Evolutionary conservation across 345 rosid species (phyloP), one percentile per base, ranked within the genome.

Genomic region (Psidium friedrichsthalianum): DNA sequence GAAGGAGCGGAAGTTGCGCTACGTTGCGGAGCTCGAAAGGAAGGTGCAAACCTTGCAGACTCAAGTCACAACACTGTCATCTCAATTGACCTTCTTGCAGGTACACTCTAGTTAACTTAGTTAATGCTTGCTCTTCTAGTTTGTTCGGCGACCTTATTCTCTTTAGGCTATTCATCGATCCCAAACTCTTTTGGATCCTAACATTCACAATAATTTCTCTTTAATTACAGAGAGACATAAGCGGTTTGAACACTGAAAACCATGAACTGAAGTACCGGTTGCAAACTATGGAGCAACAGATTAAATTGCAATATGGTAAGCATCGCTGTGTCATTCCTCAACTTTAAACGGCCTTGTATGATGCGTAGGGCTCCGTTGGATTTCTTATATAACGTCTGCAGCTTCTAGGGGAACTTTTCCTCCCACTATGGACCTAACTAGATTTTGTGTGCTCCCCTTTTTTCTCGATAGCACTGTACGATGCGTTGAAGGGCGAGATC

Each of bases 401-500:
- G 29, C 2, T 64, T 64, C 42, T 64, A 16, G 42, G 16, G 18
- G 44, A 29, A 53, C 11, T 55, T 76, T 51, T 42, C 42, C 42
- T 61, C 12, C 42, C 44, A 55, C 59, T 82, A 21, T 29, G 47
- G 47, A 44, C 47, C 47, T 44, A 57, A 27, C 52, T 84, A 32
- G 32, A 64, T 29, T 29, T 32, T 29, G 32, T 32, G 29, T 16
- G 11, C 6, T 24, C 74, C 76, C 54, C 42, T 82, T 9, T 52
- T 21, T 64, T 52, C 87, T 51, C 51, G 86, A 36, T 89, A 98
- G 99, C 98, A 52, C 87, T 98, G 82, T 96, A 96, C 74, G 98
- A 96, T 36, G 95, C 98, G 25, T 86, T 98, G 83, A 98, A 93
- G 89, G 99, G 95, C 85, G 99, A 98, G 89, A 98, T 98, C 86